Base-by-base conservation (phyloP, 495 filamentous ascomycete genomes). In the Daldinia caldariorum region DNA sequence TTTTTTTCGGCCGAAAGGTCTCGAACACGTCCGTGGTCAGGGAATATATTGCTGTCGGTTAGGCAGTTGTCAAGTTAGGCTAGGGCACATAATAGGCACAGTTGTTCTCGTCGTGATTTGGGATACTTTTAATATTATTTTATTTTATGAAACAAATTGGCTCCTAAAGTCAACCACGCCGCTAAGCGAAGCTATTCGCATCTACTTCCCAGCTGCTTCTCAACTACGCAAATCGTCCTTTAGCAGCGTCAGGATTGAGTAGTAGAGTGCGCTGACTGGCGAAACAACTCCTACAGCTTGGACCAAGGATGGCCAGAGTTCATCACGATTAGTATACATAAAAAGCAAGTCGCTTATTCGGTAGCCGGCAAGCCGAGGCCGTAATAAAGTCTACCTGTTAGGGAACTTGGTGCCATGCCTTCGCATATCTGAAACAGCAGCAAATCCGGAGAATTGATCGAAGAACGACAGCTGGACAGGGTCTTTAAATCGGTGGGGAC, bases 21-120 rank as follows among this genome's bases (percentile, higher is more conserved):
- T 45, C 41, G 41, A 45, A 45, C 41, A 45, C 41, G 41, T 45
- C 41, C 41, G 41, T 45, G 41, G 41, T 8, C 41, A 45, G n/a
- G n/a, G n/a, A 8, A 8, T 45, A 45, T 45, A n/a, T 18, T 18
- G 14, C 1, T 6, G 6, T 45, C n/a, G n/a, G 41, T 45, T n/a
- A 20, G 6, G n/a, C 6, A 45, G 16, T 8, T 45, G 41, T 8
- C 7, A 45, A 45, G 41, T n/a, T 20, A 45, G 2, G 4, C n/a
- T 20, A 45, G 2, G 4, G 7, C 3, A 18, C 6, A 45, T 18
- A 45, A 16, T 45, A 45, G 6, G 6, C 5, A 45, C 26, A 3
- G 3, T 3, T 45, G 5, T 20, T 8, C 0, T 45, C n/a, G 6
- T 35, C 9, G 2, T 14, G 5, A 6, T 45, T 41, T 45, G n/a